Evolutionary conservation across 768 basidiomycete genomes (phyloP), one percentile per base, ranked within the genome.

Genomic region (Mycena epipterygia): DNA sequence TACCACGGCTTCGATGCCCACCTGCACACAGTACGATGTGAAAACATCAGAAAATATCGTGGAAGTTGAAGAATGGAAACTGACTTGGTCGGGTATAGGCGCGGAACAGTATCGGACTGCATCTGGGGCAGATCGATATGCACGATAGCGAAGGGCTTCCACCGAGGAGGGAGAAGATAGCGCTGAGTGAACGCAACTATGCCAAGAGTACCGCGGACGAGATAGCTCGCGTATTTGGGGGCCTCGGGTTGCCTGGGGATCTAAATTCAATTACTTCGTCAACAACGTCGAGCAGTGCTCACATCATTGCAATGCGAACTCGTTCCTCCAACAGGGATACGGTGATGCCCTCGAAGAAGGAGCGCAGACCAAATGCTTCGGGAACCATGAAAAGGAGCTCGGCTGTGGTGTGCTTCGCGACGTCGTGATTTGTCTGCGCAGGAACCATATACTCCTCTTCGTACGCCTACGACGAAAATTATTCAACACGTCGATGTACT

Each of bases 261-360:
- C n/a, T 41, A 25, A 13, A 80, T n/a, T 46, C 25, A 37, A 46
- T 48, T 25, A 21, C 17, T 30, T 30, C 11, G 6, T 44, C 7
- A 5, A 29, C n/a, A 19, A 57, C 1, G 17, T 6, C 35, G n/a
- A 13, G 8, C 11, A 41, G 17, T 21, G 9, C 81, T 30, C 68
- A 88, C 87, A 86, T 82, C 86, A 88, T 86, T 9, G 85, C 84
- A 17, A 81, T 76, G n/a, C 87, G 79, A 0, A 85, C 82, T n/a
- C 74, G 72, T 12, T 87, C 85, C 8, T 86, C 85, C 37, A 89
- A 65, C 27, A 87, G 59, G 46, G 82, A 81, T 16, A 83, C 72
- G 0, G 79, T 71, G n/a, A 86, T 61, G 9, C 77, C 75, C 59
- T 80, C 67, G 3, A 72, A 78, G 68, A 87, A 81, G 0, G 71